Evolutionary conservation across 495 filamentous ascomycete species (phyloP), one percentile per base, ranked within the genome.

Genomic region (Neohortaea acidophila): DNA sequence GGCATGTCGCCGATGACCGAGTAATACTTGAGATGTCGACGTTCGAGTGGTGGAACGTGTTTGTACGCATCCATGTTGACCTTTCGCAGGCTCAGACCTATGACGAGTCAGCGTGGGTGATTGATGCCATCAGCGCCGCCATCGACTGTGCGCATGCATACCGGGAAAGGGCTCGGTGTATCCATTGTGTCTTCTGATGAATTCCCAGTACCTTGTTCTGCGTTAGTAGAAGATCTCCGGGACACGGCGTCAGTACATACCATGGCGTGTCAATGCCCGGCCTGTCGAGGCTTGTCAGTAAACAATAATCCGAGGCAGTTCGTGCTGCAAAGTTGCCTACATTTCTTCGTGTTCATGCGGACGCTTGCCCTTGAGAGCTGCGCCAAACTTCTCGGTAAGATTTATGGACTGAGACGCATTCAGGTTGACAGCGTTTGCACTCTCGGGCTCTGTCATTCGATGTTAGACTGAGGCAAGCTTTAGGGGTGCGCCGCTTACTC

Each of bases 51-150:
- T 1, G 59, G 37, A 15, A 61, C 59, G 0, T 43, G 56, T 48
- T 81, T 80, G 44, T 61, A 75, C 1, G 45, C 52, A 9, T 41
- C 45, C 68, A 81, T 75, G 43, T 80, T 69, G 18, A 72, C 68
- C 53, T 79, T 80, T 21, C 65, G 64, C 45, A 76, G 69, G 10
- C 73, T 65, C 2, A 81, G 54, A 0, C 66, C 59, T 0, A n/a
- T n/a, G n/a, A n/a, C n/a, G n/a, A n/a, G n/a, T n/a, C n/a, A n/a
- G n/a, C n/a, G n/a, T n/a, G n/a, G n/a, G n/a, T n/a, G n/a, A n/a
- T n/a, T n/a, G n/a, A n/a, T n/a, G n/a, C n/a, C n/a, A n/a, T n/a
- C n/a, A n/a, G n/a, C n/a, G n/a, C n/a, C n/a, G n/a, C n/a, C n/a
- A n/a, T n/a, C n/a, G n/a, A n/a, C n/a, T n/a, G n/a, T n/a, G n/a